Base-by-base conservation (phyloP, 1,284 basidiomycete genomes). In the Boletellus deceptivus region DNA sequence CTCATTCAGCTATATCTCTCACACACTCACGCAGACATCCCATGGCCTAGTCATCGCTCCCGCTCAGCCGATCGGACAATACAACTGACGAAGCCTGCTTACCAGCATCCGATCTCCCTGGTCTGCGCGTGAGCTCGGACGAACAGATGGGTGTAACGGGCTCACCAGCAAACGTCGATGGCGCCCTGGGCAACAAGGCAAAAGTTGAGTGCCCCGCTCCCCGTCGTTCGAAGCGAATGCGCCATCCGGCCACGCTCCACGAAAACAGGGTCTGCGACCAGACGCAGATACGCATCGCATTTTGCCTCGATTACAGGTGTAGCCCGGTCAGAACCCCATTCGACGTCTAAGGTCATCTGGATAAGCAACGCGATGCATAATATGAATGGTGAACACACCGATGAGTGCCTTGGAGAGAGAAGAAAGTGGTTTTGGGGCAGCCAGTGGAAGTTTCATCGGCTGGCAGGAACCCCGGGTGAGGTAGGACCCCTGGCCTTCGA, bases 81-180 rank as follows among this genome's bases (percentile, higher is more conserved):
- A 35, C 24, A 13, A 6, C 34, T 20, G 8, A 45, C 2, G 11
- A 40, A 36, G 27, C 7, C 8, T 2, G 55, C 77, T 61, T 51
- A 79, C 80, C 88, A 91, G 66, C 89, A 92, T 4, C 93, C 93
- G 48, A 94, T 90, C 72, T 95, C 93, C 89, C 91, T 93, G 44
- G 3, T 17, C 27, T 9, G 10, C 22, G 18, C 3, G 22, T 64
- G 10, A 63, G 39, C 18, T 14, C 6, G 6, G 8, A 20, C 8
- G 11, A 24, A 29, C 6, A 11, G 29, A 43, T 8, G 7, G 22
- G 4, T 10, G n/a, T n/a, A 58, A 11, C 4, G 13, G 8, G 64
- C 79, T 56, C 55, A 90, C 89, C 90, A 91, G 60, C 91, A 93
- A 43, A 93, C 65, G 63, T 95, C 93, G 39, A 93, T 70, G 6